phyloP scores from a whole-genome alignment of 352 stramenopile species.

The Phytopythium montanum region DNA sequence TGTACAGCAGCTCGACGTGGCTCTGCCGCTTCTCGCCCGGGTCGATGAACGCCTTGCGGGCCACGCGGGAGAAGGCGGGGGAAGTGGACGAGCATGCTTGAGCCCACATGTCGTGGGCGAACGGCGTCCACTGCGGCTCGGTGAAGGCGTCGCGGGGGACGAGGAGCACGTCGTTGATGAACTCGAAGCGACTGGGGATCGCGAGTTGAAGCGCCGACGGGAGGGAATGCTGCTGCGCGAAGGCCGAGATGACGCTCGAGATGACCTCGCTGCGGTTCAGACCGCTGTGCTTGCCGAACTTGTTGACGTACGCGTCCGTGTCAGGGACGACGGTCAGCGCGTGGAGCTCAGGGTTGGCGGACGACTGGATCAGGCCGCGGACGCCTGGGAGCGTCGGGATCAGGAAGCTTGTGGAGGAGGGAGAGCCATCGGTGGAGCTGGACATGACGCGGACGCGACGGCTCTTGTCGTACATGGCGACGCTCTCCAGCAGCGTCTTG shows the following conservation, averaged over 20 bases:
- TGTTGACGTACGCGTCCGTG: constrained; percentile 66
- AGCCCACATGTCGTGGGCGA: constrained; percentile 60
- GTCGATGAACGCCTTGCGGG: constrained; percentile 80
- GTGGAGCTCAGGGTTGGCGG: constrained; percentile 27
- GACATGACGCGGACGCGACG: constrained; percentile 53
- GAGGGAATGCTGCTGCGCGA: constrained; percentile 48
- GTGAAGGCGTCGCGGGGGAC: constrained; percentile 63
- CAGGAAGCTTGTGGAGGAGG: constrained; percentile 11
- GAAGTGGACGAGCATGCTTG: constrained; percentile 51
- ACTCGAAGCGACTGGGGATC: constrained; percentile 75
- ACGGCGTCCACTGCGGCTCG: constrained; percentile 47
- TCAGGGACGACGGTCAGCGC: constrained; percentile 41
- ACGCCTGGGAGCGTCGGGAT: constrained; percentile 54
- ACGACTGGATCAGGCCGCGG: constrained; percentile 16
- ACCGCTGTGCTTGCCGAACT: constrained; percentile 66
- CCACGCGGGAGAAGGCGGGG: constrained; percentile 63
- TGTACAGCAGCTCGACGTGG: constrained; percentile 66
- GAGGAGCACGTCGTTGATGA: constrained; percentile 69
- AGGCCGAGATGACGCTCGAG: constrained; percentile 40
- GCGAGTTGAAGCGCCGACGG: constrained; percentile 23
- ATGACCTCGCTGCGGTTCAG: constrained; percentile 77
- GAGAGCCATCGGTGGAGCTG: too few relatives aligned
- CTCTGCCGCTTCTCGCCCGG: constrained; percentile 76
- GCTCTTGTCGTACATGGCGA: constrained; percentile 72
- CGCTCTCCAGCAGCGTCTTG: constrained; percentile 72